These are phyloP conservation scores for Cocos nucifera DNA, from an alignment of 176 grass and related monocot genomes.

Conservation along the genomic window DNA sequence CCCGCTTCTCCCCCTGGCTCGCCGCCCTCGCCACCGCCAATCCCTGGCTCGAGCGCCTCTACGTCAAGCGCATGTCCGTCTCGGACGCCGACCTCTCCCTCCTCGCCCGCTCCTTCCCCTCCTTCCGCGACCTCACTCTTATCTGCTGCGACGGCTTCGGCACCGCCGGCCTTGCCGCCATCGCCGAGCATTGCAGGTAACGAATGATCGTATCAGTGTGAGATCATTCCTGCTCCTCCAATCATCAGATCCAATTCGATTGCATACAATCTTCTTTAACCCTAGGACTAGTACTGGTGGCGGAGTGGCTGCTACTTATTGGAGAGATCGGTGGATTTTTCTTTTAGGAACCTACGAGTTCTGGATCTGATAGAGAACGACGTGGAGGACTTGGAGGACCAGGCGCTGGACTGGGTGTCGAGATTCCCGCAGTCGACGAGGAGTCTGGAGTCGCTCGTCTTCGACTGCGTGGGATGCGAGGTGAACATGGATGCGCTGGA, in stretches of 20 bases:
- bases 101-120: conserved; percentile 30
- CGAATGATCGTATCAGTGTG: neutral
- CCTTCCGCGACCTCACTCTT: conserved; percentile 63
- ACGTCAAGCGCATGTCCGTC: conserved; percentile 82
- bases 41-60: conserved; percentile 39
- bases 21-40: conserved; percentile 28
- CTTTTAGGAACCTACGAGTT: conserved; percentile 44
- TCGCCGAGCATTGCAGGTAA: conserved; percentile 85
- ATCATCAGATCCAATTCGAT: too few species aligned
- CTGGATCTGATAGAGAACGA: conserved; percentile 73
- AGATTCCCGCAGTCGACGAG: conserved; percentile 45
- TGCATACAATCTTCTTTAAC: too few species aligned
- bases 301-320: too few species aligned
- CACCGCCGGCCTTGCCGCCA: conserved; percentile 53
- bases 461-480: conserved; percentile 43
- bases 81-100: conserved; percentile 70
- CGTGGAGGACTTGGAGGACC: conserved; percentile 36
- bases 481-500: conserved; percentile 44
- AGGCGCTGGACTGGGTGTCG: conserved; percentile 51
- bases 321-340: neutral
- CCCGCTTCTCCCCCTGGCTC: conserved; percentile 62
- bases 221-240: too few species aligned
- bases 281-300: too few species aligned
- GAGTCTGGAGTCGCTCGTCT: conserved; percentile 55
- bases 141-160: conserved; percentile 88